Evolutionary conservation across 495 filamentous ascomycete species (phyloP).

Genomic region (Cercophora samala): DNA sequence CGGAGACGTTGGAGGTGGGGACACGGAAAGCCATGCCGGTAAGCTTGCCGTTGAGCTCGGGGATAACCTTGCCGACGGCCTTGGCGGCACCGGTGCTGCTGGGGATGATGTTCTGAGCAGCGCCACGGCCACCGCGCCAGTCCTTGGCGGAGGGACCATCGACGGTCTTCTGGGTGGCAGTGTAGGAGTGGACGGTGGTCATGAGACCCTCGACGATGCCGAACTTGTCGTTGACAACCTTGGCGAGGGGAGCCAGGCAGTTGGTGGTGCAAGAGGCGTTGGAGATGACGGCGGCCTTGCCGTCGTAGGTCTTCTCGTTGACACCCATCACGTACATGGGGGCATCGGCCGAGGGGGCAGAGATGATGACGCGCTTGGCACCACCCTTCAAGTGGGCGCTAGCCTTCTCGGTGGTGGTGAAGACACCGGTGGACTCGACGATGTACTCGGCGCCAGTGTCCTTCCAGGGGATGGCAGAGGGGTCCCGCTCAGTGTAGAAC

Average conservation of each 20-base stretch:
- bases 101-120: conserved; percentile 99
- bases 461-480: conserved; percentile 84
- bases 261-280: conserved; percentile 99
- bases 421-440: conserved; percentile 98
- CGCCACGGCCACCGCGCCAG: conserved; percentile 97
- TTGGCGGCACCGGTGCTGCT: conserved; percentile 99
- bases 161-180: conserved; percentile 98
- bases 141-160: conserved; percentile 97
- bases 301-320: conserved; percentile 90
- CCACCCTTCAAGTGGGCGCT: conserved; percentile 94
- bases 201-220: conserved; percentile 97
- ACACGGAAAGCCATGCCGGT: conserved; percentile 99
- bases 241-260: conserved; percentile 97
- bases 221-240: conserved; percentile 98
- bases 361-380: conserved; percentile 99
- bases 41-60: conserved; percentile 95
- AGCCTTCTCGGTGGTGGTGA: conserved; percentile 98
- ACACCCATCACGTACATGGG: conserved; percentile 99
- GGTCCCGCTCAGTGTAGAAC: conserved; percentile 94
- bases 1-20: conserved; percentile 96
- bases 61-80: conserved; percentile 99
- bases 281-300: conserved; percentile 86
- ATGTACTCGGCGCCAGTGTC: conserved; percentile 90
- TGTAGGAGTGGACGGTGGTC: conserved; percentile 99
- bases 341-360: conserved; percentile 95